These are phyloP conservation scores for Exophiala bonariae DNA, from an alignment of 2,329 filamentous ascomycete species.

Conservation along the genomic window DNA sequence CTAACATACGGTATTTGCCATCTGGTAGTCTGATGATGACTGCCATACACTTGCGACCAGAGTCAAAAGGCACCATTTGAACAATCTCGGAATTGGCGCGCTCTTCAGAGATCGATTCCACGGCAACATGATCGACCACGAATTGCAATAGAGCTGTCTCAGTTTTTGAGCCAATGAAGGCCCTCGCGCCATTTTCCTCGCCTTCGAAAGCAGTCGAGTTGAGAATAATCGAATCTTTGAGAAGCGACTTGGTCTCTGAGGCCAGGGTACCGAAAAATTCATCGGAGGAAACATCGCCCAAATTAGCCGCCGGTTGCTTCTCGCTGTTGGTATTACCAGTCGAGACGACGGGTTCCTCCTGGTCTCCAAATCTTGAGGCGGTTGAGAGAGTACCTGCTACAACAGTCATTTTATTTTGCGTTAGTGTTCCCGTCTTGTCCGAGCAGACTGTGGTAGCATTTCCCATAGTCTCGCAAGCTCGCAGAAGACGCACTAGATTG, in stretches of 20 bases:
- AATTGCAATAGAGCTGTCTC: constrained; percentile 74
- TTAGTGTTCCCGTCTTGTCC: constrained; percentile 67
- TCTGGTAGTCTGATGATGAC: constrained; percentile 59
- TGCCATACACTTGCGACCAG: constrained; percentile 68
- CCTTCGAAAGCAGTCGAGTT: constrained; percentile 72
- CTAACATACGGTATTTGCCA: constrained; percentile 57
- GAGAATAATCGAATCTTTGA: constrained; percentile 65
- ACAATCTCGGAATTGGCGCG: constrained; percentile 61
- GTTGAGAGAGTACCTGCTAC: constrained; percentile 58
- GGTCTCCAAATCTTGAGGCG: constrained; percentile 44
- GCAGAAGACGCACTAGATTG: constrained; percentile 60
- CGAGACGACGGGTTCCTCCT: constrained; percentile 31
- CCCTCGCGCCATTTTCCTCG: constrained; percentile 57
- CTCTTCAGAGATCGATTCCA: constrained; percentile 62
- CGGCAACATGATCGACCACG: constrained; percentile 64
- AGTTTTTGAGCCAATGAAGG: constrained; percentile 75
- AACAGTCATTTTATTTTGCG: constrained; percentile 64
- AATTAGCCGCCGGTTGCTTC: constrained; percentile 21
- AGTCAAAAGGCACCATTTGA: constrained; percentile 61
- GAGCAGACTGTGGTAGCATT: constrained; percentile 65
- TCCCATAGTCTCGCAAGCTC: constrained; percentile 65
- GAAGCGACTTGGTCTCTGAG: constrained; percentile 53
- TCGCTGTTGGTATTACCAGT: constrained; percentile 30
- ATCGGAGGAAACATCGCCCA: constrained; percentile 50
- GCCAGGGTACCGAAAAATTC: constrained; percentile 57